A percentile compares a stretch with the other conserved stretches of the same genome.
Evolutionary conservation across 257 asterid species (phyloP).

Genomic region (Solanum raphanifolium): DNA sequence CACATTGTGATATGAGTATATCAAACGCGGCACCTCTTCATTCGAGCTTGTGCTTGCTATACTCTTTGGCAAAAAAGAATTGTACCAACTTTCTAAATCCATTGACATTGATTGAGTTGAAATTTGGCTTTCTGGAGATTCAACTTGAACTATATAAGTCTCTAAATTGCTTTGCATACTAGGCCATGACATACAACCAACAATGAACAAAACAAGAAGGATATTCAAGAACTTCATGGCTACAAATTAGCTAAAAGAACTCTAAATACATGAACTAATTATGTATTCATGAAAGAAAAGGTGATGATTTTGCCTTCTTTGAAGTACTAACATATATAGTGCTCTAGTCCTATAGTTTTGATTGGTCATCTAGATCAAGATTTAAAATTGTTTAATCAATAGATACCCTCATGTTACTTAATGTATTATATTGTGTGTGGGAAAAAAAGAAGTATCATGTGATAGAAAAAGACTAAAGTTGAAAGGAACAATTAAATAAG

Average conservation of each 20-base stretch:
- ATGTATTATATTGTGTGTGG: background rate
- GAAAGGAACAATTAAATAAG: background rate
- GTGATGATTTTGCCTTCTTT: background rate
- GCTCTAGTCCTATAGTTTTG: background rate
- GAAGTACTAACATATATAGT: background rate
- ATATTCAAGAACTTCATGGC: background rate
- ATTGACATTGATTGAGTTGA: background rate
- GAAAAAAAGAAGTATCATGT: background rate
- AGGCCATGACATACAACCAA: background rate
- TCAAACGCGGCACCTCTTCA: background rate
- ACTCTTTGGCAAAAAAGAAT: constrained; percentile 22
- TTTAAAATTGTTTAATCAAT: background rate
- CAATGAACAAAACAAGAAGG: background rate
- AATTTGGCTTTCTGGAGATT: constrained; percentile 5
- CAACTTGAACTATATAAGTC: constrained; percentile 35
- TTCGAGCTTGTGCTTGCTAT: background rate
- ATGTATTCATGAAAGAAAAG: background rate
- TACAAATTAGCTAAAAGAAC: background rate
- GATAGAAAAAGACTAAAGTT: background rate
- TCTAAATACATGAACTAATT: background rate
- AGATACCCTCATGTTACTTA: background rate
- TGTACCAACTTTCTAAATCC: constrained; percentile 22
- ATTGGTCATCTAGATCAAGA: background rate
- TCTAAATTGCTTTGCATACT: background rate
- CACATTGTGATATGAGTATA: constrained; percentile 27